These are phyloP conservation scores for Cyberlindnera maritima DNA, from an alignment of 805 yeast genomes.

Conservation along the genomic window DNA sequence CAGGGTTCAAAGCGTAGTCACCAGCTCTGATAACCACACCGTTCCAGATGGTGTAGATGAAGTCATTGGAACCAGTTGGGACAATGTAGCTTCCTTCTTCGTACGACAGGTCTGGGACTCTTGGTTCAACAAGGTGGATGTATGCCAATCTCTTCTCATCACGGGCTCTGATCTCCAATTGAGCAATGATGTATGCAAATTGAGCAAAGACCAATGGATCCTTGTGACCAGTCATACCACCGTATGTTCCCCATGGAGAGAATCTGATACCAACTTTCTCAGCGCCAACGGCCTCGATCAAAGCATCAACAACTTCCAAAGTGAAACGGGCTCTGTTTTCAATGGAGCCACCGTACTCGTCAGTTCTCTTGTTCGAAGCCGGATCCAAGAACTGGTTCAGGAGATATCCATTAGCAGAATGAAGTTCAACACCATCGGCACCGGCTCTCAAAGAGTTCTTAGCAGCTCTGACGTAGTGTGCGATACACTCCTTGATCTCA, in stretches of 20 bases:
- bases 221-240: slow-evolving; percentile 38
- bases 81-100: slow-evolving; percentile 25
- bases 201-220: slow-evolving; percentile 35
- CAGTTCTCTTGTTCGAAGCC: slow-evolving; percentile 43
- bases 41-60: slow-evolving; percentile 41
- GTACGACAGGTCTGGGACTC: slow-evolving; percentile 27
- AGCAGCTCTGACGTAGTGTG: slow-evolving; percentile 44
- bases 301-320: slow-evolving; percentile 48
- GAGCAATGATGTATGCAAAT: slow-evolving; percentile 37
- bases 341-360: slow-evolving; percentile 54
- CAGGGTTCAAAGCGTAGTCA: slow-evolving; percentile 16
- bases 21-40: slow-evolving; percentile 36
- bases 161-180: slow-evolving; percentile 38
- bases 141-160: slow-evolving; percentile 35
- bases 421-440: slow-evolving; percentile 65
- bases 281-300: slow-evolving; percentile 51
- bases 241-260: slow-evolving; percentile 42
- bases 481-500: slow-evolving; percentile 39
- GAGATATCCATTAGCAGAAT: slow-evolving; percentile 66
- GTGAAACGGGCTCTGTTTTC: slow-evolving; percentile 41
- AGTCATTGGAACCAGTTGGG: slow-evolving; percentile 31
- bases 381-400: slow-evolving; percentile 53
- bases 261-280: slow-evolving; percentile 46
- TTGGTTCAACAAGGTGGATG: slow-evolving; percentile 37
- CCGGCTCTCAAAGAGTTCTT: slow-evolving; percentile 35